Conservation (phyloP, 2,329 filamentous ascomycete species). For the Amesomyces nigricolor region DNA sequence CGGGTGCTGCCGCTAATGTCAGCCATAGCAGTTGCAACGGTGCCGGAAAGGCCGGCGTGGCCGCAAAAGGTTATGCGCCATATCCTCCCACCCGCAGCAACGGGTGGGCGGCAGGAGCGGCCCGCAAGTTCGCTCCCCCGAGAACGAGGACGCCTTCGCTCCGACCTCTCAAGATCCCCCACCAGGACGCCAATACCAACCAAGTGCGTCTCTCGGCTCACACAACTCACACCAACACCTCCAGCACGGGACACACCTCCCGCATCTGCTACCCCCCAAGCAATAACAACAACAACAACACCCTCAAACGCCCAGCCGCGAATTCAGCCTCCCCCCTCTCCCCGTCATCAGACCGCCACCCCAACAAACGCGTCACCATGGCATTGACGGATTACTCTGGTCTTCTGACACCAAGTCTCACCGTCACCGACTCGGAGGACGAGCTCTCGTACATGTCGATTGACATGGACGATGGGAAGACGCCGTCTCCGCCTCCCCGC, state of each 20-base stretch:
- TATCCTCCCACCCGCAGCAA: slow-evolving; percentile 13
- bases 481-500: slow-evolving; percentile 1
- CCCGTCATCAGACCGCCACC: background rate
- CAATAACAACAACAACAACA: slow-evolving; percentile 6
- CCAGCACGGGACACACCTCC: slow-evolving; percentile 12
- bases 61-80: slow-evolving; percentile 41
- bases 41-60: slow-evolving; percentile 40
- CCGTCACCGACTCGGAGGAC: slow-evolving; percentile 11
- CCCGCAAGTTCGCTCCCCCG: slow-evolving; percentile 20
- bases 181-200: slow-evolving; percentile 2
- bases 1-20: slow-evolving; percentile 20
- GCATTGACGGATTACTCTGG: slow-evolving; percentile 24
- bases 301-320: background rate
- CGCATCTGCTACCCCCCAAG: background rate
- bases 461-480: slow-evolving; percentile 8
- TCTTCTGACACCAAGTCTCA: slow-evolving; percentile 18
- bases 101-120: slow-evolving; percentile 8
- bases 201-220: slow-evolving; percentile 21
- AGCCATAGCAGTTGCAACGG: slow-evolving; percentile 23
- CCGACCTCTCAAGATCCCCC: slow-evolving; percentile 28
- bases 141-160: slow-evolving; percentile 12
- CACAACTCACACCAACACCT: slow-evolving; percentile 19
- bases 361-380: slow-evolving; percentile 2
- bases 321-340: background rate
- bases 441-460: slow-evolving; percentile 15